Evolutionary conservation across 1,284 basidiomycete species (phyloP).

Genomic region (Tetrapyrgos nigripes): DNA sequence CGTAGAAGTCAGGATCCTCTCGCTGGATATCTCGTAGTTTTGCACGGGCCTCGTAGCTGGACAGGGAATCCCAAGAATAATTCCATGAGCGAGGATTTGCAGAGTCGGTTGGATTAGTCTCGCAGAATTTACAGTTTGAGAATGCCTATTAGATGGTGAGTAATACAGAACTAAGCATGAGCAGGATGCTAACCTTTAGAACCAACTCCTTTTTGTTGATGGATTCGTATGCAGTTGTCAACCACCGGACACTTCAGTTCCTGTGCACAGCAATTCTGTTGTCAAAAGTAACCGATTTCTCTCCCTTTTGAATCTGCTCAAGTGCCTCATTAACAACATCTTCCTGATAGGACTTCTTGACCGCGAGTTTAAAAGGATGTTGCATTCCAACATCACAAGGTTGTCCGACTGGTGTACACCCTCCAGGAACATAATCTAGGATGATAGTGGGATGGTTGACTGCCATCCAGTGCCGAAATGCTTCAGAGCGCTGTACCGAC

Average conservation of each 20-base stretch:
- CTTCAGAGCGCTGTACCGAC: background rate
- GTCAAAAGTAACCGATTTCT: background rate
- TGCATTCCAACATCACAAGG: conserved; percentile 8
- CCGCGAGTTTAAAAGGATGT: conserved; percentile 1
- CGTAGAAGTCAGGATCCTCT: background rate
- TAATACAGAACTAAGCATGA: background rate
- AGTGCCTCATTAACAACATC: background rate
- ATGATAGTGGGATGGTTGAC: background rate
- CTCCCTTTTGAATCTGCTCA: background rate
- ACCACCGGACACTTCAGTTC: conserved; percentile 1
- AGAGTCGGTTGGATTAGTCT: background rate
- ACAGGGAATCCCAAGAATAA: background rate
- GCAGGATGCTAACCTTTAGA: background rate
- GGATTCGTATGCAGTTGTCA: background rate
- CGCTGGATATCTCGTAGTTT: background rate
- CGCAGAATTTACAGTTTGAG: background rate
- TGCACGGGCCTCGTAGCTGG: background rate
- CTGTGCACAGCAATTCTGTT: background rate
- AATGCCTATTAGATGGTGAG: background rate
- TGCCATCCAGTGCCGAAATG: conserved; percentile 3
- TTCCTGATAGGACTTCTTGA: conserved; percentile 3
- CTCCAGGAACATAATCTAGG: conserved; percentile 4
- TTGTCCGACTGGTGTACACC: conserved; percentile 2
- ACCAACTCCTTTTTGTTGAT: background rate
- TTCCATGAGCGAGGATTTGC: background rate